Base-by-base conservation (phyloP, 169 alveolate species). In the Eimeria necatrix region DNA sequence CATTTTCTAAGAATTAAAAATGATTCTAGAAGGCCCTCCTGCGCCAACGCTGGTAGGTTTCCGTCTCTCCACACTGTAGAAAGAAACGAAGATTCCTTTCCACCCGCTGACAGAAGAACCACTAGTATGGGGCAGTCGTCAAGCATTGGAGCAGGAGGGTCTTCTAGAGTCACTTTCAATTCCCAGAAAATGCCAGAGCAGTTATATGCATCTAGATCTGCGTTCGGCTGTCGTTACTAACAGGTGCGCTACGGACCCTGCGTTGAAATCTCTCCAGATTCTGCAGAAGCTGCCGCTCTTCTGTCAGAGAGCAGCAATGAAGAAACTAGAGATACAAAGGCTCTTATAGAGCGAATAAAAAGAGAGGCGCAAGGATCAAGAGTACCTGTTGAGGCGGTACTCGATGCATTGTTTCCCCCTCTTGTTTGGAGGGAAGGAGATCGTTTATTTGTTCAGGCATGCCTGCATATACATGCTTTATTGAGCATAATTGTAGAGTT, bases 341-440 rank as follows among this genome's bases (percentile, higher is more conserved):
- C 60, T 14, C 5, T 61, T 41, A 61, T 85, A 18, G 81, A 85
- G n/a, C 80, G 81, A 52, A 9, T 85, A 53, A 32, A 53, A n/a
- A 85, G 93, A 70, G 93, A 85, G 60, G 80, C 93, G 3, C 93
- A 85, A 61, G 93, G 93, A 10, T 60, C 93, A 41, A 53, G 93
- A 61, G 51, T 85, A 64, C 49, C 91, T 7, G 94, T 80, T 49
- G 95, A 93, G 51, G 88, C 73, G 18, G 87, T 93, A 12, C 93
- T 93, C 41, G 86, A 93, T 48, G 56, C 92, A 18, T 78, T 93
- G 64, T 93, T 93, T 22, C 95, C 95, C 5, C 95, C 95, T 1
- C 85, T 60, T 10, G 18, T 61, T 8, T 93, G 95, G 95, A 41
- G 81, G 24, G 95, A 93, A 12, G 93, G 88, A 14, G 93, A 70